Evolutionary conservation across 1,139 yeast genomes (phyloP).

Genomic region (Blastobotrys indianensis): DNA sequence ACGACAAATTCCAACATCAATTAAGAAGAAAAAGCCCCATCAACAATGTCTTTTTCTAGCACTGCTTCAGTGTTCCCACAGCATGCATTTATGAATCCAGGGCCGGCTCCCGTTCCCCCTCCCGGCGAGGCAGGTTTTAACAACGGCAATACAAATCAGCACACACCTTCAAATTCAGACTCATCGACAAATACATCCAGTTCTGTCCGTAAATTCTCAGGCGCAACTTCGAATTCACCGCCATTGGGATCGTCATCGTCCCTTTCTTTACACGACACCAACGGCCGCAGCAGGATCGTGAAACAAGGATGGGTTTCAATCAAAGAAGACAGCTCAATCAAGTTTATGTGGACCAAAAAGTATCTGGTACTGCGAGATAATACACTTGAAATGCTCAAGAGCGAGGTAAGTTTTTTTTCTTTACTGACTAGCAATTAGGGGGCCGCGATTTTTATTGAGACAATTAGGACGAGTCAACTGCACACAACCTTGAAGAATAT

Average conservation of each 20-base stretch:
- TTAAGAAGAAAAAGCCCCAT: no score
- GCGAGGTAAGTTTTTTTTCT: conserved; percentile 40
- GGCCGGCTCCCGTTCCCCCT: conserved; percentile 40
- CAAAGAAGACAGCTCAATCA: conserved; percentile 74
- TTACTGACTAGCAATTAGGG: background rate
- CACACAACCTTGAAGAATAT: no score
- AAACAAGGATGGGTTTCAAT: conserved; percentile 81
- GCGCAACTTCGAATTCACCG: background rate
- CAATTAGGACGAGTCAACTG: no score
- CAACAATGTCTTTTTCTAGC: conserved; percentile 25
- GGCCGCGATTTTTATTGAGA: no score
- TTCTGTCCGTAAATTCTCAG: conserved; percentile 8
- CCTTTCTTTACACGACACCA: no score
- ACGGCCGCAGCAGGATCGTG: conserved; percentile 7
- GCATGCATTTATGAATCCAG: conserved; percentile 37
- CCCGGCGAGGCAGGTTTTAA: conserved; percentile 2
- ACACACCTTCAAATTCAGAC: conserved; percentile 16
- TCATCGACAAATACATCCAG: conserved; percentile 11
- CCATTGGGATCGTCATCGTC: background rate
- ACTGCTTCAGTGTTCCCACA: conserved; percentile 29
- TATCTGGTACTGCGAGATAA: conserved; percentile 72
- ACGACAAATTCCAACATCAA: no score
- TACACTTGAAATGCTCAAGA: conserved; percentile 67
- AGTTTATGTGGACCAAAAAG: conserved; percentile 89
- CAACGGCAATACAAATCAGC: conserved; percentile 9